Base-by-base conservation (phyloP, 2,329 filamentous ascomycete species). In the Apiospora phragmitis region DNA sequence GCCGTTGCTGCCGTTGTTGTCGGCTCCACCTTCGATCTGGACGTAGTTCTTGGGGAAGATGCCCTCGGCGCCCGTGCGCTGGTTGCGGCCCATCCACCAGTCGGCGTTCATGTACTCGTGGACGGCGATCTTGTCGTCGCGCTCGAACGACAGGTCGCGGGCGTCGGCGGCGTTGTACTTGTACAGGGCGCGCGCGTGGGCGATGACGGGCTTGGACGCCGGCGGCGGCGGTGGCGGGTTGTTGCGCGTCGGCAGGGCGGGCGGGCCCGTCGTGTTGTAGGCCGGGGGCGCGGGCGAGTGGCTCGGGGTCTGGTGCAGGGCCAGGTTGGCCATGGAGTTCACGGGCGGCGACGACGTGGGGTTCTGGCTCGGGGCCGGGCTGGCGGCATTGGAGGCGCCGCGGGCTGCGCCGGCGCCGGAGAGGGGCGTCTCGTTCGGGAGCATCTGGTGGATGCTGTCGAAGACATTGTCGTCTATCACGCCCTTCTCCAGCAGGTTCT, bases 21-120 rank as follows among this genome's bases (percentile, higher is more conserved):
- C 49, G 12, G n/a, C n/a, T n/a, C 24, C 51, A 2, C 51, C 51
- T 21, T 95, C 91, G 68, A 93, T 83, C 68, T 93, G 85, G 73
- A 97, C 95, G 80, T 98, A 98, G 80, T 89, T 94, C 76, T 92
- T 90, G n/a, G 95, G 95, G 87, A 98, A 98, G 80, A 98, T 97
- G 76, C 95, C 95, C 83, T 97, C 94, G 75, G 89, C 84, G 70
- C 92, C 92, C 11, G 94, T 97, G 69, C 94, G 90, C 78, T 92
- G 86, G 82, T 97, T 97, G 76, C 89, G 90, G 75, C 95, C 95
- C 86, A 94, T 92, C 94, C 94, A 98, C 95, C 95, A 98, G 82
- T 98, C 95, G 73, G 91, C 90, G 83, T 98, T 98, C 92, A 97
- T 96, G 85, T 97, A 95, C 83, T 97, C 94, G 74, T 90, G 89